A percentile compares a stretch with the other conserved stretches of the same genome.
These are phyloP conservation scores for Exophiala sp. DNA, from an alignment of 2,329 filamentous ascomycete species.

Conservation along the genomic window DNA sequence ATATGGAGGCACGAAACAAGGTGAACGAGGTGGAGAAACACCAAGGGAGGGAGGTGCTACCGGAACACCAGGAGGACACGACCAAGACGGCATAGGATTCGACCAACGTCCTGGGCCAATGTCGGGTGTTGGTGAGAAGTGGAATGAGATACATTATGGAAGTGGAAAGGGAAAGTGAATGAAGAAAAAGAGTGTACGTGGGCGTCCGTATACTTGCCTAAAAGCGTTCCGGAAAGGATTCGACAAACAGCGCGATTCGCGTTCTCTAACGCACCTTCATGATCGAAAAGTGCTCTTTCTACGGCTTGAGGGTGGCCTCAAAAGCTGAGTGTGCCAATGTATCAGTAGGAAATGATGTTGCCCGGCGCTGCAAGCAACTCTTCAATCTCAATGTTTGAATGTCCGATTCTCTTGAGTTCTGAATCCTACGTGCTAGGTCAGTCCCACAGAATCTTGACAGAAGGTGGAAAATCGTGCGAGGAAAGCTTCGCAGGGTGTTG, in stretches of 20 bases:
- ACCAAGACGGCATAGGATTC: constrained; percentile 15
- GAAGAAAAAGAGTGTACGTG: neutral
- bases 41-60: constrained; percentile 16
- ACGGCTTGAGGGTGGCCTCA: neutral
- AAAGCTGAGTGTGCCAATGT: too few species aligned
- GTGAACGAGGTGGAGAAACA: constrained; percentile 12
- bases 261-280: too few species aligned
- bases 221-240: neutral
- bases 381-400: too few species aligned
- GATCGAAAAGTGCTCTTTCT: neutral
- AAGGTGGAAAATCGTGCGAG: too few species aligned
- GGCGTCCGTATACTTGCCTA: neutral
- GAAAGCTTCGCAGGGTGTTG: too few species aligned
- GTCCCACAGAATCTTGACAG: too few species aligned
- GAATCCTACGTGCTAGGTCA: too few species aligned
- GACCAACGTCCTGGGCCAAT: constrained; percentile 13
- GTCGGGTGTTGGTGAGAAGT: constrained; percentile 12
- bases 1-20: constrained; percentile 26
- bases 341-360: too few species aligned
- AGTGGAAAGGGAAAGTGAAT: constrained; percentile 18
- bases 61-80: constrained; percentile 10
- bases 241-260: too few species aligned
- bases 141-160: constrained; percentile 20
- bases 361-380: too few species aligned
- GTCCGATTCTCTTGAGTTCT: too few species aligned